Evolutionary conservation across 768 basidiomycete species (phyloP), one percentile per base, ranked within the genome.

Genomic region (Psilocybe cyanescens): DNA sequence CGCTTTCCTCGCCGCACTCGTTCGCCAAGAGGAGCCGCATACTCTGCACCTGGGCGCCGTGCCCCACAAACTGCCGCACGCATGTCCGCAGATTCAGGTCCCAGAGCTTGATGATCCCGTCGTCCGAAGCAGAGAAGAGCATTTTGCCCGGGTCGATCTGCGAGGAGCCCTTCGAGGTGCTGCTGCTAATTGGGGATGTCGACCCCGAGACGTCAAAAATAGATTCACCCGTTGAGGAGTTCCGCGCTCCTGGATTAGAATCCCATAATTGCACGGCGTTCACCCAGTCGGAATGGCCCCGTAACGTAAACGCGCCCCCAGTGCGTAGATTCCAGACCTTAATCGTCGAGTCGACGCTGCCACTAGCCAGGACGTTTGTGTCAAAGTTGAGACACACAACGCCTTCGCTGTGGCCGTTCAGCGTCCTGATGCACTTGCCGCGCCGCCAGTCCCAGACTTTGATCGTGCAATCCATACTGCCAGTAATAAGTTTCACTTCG

Each of bases 61-160:
- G 97, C 0, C 95, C 97, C 24, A 79, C 82, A 72, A 97, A 92
- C 62, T 89, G 87, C 11, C 91, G 86, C 44, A 97, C 83, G 71
- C 95, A 98, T 2, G 87, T 84, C 50, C 93, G 84, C 19, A 78
- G 78, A 29, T 84, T 86, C 46, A 99, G 83, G 74, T 99, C 97
- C 97, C 97, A 99, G 4, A 99, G 84, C 60, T 89, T 89, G 74
- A 99, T 94, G 3, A 90, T 88, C 29, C 91, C 92, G 72, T 99
- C 97, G 71, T 99, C 97, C 7, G 94, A 95, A 3, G 94, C 94
- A 7, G 95, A 97, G 79, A 99, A 97, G 29, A 99, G 82, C 91
- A 98, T 95, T 78, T 97, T 96, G 55, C 95, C 94, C 14, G 87
- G 82, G 59, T 89, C 84, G 60, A 93, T 89, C 54, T 84, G 79